These are phyloP conservation scores for Carex kokanica DNA, from an alignment of 176 grass and related monocot genomes.

Conservation along the genomic window DNA sequence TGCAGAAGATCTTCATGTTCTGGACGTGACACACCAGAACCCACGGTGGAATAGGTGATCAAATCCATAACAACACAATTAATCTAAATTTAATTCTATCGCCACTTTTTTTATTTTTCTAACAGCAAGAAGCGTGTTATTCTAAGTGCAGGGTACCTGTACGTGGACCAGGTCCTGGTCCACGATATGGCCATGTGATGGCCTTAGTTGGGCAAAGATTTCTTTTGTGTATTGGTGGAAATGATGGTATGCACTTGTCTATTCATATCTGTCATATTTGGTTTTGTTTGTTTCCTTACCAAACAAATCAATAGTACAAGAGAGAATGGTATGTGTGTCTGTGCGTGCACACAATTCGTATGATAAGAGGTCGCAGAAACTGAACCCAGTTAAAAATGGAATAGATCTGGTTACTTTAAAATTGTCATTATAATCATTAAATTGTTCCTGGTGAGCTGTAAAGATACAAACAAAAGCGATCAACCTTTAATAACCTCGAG, in stretches of 20 bases:
- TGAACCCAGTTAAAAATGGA: not conserved
- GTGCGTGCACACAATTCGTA: not conserved
- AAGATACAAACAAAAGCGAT: not conserved
- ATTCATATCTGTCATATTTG: slow-evolving; percentile 10
- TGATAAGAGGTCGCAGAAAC: not conserved
- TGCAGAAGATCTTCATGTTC: slow-evolving; percentile 97
- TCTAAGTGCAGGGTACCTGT: slow-evolving; percentile 71
- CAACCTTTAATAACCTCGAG: not conserved
- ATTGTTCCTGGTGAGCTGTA: not conserved
- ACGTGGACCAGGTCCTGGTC: slow-evolving; percentile 91
- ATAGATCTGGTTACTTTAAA: not conserved
- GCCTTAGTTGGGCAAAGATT: slow-evolving; percentile 96
- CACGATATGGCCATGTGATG: slow-evolving; percentile 97
- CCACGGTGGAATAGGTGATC: slow-evolving; percentile 93
- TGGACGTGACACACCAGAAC: slow-evolving; percentile 82
- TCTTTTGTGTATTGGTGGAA: slow-evolving; percentile 91
- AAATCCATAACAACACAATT: slow-evolving; percentile 9
- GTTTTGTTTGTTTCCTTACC: not conserved
- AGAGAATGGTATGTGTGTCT: not conserved
- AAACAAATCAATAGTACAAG: slow-evolving; percentile 16
- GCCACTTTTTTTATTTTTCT: not conserved
- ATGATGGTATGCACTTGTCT: slow-evolving; percentile 68
- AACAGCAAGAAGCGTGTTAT: not conserved
- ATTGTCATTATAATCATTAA: not conserved
- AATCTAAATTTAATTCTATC: slow-evolving; percentile 11